A percentile compares a stretch with the other conserved stretches of the same genome.
These are phyloP conservation scores for Coemansia asiatica DNA, from an alignment of 192 early-diverging fungal genomes.

Conservation along the genomic window DNA sequence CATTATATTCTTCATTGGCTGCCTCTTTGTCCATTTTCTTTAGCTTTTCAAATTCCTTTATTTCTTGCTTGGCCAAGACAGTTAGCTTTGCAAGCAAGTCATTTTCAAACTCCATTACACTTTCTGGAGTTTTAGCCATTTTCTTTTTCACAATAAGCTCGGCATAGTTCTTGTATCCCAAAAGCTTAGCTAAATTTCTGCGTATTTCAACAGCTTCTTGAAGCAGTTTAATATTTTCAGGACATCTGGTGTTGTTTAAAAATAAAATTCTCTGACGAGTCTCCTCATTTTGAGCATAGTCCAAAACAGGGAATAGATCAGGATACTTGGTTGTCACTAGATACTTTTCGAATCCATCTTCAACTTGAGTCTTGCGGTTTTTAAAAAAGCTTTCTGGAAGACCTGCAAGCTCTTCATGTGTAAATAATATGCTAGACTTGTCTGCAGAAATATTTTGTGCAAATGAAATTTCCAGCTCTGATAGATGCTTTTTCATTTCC, in stretches of 20 bases:
- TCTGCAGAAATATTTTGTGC: background rate
- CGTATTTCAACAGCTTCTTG: constrained; percentile 56
- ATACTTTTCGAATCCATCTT: constrained; percentile 58
- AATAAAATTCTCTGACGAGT: constrained; percentile 50
- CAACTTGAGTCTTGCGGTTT: constrained; percentile 49
- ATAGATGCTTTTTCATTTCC: background rate
- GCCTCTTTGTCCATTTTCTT: constrained; percentile 52
- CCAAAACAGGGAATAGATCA: constrained; percentile 35
- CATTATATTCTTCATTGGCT: constrained; percentile 48
- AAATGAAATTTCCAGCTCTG: background rate
- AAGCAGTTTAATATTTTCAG: constrained; percentile 58
- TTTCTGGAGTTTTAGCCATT: constrained; percentile 72
- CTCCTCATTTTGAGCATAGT: constrained; percentile 36
- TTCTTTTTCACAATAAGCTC: constrained; percentile 63
- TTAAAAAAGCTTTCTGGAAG: constrained; percentile 64
- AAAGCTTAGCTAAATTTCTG: constrained; percentile 47
- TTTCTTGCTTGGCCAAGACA: constrained; percentile 57
- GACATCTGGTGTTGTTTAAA: constrained; percentile 52
- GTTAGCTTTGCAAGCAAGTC: constrained; percentile 56
- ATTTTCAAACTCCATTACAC: constrained; percentile 61
- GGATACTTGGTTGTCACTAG: constrained; percentile 66
- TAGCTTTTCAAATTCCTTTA: constrained; percentile 57
- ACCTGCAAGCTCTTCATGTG: constrained; percentile 60
- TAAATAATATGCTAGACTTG: constrained; percentile 13
- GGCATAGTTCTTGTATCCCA: constrained; percentile 68